A percentile compares a stretch with the other conserved stretches of the same genome.
Evolutionary conservation across 1,139 yeast species (phyloP).

Genomic region (Nakaseomyces sp.): DNA sequence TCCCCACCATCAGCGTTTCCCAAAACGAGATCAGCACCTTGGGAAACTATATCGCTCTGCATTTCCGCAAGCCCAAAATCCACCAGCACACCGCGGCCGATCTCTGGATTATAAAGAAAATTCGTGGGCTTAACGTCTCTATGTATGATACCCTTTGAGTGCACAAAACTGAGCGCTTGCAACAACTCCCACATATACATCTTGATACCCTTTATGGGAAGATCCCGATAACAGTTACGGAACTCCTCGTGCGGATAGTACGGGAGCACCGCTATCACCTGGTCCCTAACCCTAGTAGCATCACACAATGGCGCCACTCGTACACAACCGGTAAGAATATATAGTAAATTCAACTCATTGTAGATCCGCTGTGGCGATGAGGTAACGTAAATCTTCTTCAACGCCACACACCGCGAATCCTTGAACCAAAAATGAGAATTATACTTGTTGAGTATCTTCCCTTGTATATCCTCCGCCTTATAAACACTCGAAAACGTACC

Average conservation of each 20-base stretch:
- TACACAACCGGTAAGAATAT: conserved; percentile 55
- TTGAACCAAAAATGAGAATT: conserved; percentile 28
- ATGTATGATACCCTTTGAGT: conserved; percentile 68
- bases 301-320: conserved; percentile 85
- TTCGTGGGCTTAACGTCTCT: conserved; percentile 88
- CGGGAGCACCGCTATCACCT: conserved; percentile 86
- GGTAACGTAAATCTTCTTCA: conserved; percentile 89
- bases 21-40: conserved; percentile 1
- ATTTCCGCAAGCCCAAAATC: conserved; percentile 89
- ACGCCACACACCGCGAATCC: conserved; percentile 64
- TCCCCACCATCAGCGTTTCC: conserved; percentile 5
- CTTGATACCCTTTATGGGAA: conserved; percentile 72
- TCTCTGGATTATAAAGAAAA: conserved; percentile 68
- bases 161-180: conserved; percentile 68
- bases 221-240: conserved; percentile 72
- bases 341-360: conserved; percentile 73
- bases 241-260: conserved; percentile 88
- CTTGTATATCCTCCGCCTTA: conserved; percentile 60
- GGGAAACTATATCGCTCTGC: conserved; percentile 17
- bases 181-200: conserved; percentile 73
- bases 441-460: conserved; percentile 21
- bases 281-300: conserved; percentile 80
- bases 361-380: conserved; percentile 86
- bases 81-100: conserved; percentile 74
- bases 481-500: conserved; percentile 91